Evolutionary conservation across 106 monocot genomes (phyloP), one percentile per base, ranked within the genome.

Genomic region (Dioscorea dumetorum): DNA sequence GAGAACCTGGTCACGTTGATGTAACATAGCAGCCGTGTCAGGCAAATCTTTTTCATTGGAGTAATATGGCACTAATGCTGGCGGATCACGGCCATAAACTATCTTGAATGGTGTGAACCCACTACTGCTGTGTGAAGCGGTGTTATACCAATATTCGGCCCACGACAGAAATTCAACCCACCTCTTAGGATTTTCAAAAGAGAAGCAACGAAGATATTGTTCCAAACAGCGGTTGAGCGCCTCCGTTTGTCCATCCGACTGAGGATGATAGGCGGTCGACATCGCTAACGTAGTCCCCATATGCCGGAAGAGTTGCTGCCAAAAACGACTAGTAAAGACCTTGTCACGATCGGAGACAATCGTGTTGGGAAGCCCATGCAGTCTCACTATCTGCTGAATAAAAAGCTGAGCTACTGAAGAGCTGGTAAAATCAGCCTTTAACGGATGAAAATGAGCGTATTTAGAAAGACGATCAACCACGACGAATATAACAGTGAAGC

Each of bases 171-270:
- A 66, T 7, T 66, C 48, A 0, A 8, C 10, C 77, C 77, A 78
- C 17, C 41, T 11, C 33, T 57, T 65, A 23, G 60, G 71, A 18
- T 49, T 17, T 16, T 72, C 41, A 34, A 10, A 33, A 0, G 22
- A 15, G 18, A 78, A 57, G 22, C 65, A 66, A 8, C 72, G 20
- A 10, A 78, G 34, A 50, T 72, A 72, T 4, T 5, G n/a, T 50
- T 78, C 72, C n/a, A 78, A 5, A 31, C 66, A 64, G 5, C 58
- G 48, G n/a, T 78, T 78, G 4, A 72, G 22, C 8, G 66, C 58
- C 50, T 78, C 72, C 0, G 72, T 66, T 53, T 78, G 72, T 5
- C 78, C 71, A 61, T 78, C 67, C 4, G 49, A 31, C 51, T 78
- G 72, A 16, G 66, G 78, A 34, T 73, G 78, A 23, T 78, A 78